These are phyloP conservation scores for Guyanaporus albipodus DNA, from an alignment of 768 basidiomycete genomes.

Conservation along the genomic window DNA sequence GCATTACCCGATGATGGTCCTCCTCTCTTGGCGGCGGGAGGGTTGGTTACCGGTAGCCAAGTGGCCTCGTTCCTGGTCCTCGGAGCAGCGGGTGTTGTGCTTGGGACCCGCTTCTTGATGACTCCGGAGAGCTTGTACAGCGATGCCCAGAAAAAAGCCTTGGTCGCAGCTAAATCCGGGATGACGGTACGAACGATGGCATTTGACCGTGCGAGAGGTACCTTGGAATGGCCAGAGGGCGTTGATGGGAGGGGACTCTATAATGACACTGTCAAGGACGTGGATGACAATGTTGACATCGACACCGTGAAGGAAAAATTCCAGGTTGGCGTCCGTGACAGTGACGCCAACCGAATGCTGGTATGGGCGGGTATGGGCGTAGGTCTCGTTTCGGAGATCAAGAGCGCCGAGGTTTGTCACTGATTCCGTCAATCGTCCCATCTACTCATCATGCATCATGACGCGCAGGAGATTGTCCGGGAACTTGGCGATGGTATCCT, in stretches of 20 bases:
- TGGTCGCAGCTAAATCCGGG: conserved; percentile 44
- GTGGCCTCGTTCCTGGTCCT: conserved; percentile 61
- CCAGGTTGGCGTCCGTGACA: conserved; percentile 39
- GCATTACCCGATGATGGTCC: conserved; percentile 40
- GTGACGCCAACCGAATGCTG: conserved; percentile 49
- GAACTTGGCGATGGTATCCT: conserved; percentile 50
- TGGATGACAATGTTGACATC: conserved; percentile 45
- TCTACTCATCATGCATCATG: conserved; percentile 9
- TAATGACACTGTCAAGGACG: conserved; percentile 54
- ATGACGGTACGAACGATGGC: conserved; percentile 56
- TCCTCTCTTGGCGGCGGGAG: conserved; percentile 71
- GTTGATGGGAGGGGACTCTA: conserved; percentile 51
- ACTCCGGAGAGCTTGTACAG: conserved; percentile 61
- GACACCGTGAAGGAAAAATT: conserved; percentile 42
- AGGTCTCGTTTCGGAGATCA: conserved; percentile 48
- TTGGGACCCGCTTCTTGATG: conserved; percentile 74
- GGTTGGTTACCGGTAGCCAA: conserved; percentile 60
- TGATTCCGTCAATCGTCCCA: neutral
- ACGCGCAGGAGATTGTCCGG: conserved; percentile 48
- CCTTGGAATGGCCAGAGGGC: conserved; percentile 55
- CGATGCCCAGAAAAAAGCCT: conserved; percentile 47
- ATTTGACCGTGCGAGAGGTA: conserved; percentile 56
- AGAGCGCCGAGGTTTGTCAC: conserved; percentile 36
- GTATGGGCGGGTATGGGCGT: conserved; percentile 71
- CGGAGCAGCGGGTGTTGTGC: conserved; percentile 63